phyloP scores from a whole-genome alignment of 2,329 filamentous ascomycete species.

The Trichoderma cornu-damae region DNA sequence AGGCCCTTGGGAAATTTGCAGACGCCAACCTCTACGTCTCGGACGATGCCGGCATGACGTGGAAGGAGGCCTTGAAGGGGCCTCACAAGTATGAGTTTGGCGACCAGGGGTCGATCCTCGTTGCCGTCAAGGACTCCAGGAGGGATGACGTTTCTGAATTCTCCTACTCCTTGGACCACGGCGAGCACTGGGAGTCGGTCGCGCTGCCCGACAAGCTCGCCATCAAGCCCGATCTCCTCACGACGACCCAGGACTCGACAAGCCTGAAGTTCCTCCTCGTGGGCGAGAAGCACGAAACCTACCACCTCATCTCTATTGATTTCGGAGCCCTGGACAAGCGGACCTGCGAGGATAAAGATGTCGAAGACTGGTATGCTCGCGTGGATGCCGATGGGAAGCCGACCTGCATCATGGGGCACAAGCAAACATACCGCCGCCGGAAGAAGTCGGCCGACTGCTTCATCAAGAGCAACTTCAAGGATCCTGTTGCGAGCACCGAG shows the following conservation, averaged over 20 bases:
- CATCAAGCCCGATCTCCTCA: constrained; percentile 67
- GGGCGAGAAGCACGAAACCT: constrained; percentile 53
- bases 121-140: constrained; percentile 73
- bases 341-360: constrained; percentile 70
- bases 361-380: constrained; percentile 85
- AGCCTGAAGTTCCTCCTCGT: constrained; percentile 84
- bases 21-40: constrained; percentile 83
- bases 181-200: constrained; percentile 72
- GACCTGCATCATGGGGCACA: constrained; percentile 93
- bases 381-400: constrained; percentile 73
- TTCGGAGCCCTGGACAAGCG: constrained; percentile 76
- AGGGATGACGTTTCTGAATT: constrained; percentile 54
- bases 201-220: constrained; percentile 62
- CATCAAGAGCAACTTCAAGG: constrained; percentile 77
- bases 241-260: constrained; percentile 87
- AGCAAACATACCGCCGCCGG: constrained; percentile 76
- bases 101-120: constrained; percentile 81
- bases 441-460: constrained; percentile 89
- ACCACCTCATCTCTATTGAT: constrained; percentile 69
- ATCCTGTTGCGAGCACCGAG: constrained; percentile 63
- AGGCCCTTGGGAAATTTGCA: constrained; percentile 61
- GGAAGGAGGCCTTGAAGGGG: constrained; percentile 68
- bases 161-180: constrained; percentile 82
- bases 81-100: constrained; percentile 96
- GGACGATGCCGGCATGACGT: constrained; percentile 82